Base-by-base conservation (phyloP, 78 protist genomes). In the Chrysochromulina tobinii region DNA sequence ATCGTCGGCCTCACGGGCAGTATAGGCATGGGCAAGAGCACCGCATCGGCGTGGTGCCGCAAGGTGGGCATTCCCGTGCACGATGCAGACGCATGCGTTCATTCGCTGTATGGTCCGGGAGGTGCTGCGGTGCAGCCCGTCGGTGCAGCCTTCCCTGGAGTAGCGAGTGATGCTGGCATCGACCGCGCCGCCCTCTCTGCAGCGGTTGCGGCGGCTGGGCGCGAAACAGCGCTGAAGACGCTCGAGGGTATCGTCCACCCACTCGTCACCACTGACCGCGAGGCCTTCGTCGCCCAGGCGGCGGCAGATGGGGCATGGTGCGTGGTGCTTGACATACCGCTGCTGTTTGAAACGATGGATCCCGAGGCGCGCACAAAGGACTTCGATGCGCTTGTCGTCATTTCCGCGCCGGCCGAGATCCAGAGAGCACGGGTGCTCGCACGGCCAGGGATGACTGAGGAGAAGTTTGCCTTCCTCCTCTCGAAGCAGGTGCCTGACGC, bases 1-100 rank as follows among this genome's bases (percentile, higher is more conserved):
- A 57, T 75, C 83, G 15, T 75, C 58, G 83, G 83, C 58, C 58
- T 75, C n/a, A 75, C 83, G 58, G 83, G 83, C 58, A 18, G 83
- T 57, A 75, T 75, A 54, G 83, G 83, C 51, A 50, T 75, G 58
- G 83, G 83, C 83, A 75, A 75, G 57, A 9, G 23, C 58, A 50
- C 58, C 83, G 83, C 83, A 57, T 2, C 83, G 12, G 23, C 23
- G n/a, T 75, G 83, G 83, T 75, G 8, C 58, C 83, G 83, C 27
- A 8, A 18, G 58, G 1, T 11, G 4, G 83, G 83, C 83, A 18
- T 75, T 57, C 54, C 23, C 25, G 83, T 75, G 58, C 83, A 75
- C 57, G 75, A 21, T 15, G 12, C 83, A 2, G 83, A 75, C 57
- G 83, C 83, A 7, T 4, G 25, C 57, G 83, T 75, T 21, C 83